Percentiles rank a stretch among this genome's conserved stretches.
phyloP scores from a whole-genome alignment of 331 rosid genomes.

The Acacia pycnantha region DNA sequence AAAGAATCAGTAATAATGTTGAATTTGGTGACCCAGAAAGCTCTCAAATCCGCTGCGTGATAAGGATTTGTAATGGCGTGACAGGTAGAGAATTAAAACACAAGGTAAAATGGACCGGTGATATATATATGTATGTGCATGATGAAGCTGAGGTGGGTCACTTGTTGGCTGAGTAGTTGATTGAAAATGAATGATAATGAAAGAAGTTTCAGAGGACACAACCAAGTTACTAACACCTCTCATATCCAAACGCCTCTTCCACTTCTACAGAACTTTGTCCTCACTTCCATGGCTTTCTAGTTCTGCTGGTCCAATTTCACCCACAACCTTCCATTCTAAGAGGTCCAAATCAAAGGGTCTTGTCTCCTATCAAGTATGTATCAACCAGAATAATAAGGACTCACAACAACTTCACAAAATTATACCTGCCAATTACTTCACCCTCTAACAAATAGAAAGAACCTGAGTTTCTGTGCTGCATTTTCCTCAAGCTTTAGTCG shows the following conservation, averaged over 20 bases:
- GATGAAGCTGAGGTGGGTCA: conserved; percentile 42
- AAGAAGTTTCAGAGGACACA: conserved; percentile 20
- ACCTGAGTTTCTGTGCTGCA: conserved; percentile 19
- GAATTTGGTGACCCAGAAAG: neutral
- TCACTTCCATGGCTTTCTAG: conserved; percentile 14
- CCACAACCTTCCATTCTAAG: conserved; percentile 24
- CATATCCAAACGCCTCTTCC: neutral
- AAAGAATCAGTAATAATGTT: neutral
- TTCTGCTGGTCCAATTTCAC: neutral
- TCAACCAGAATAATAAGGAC: conserved; percentile 11
- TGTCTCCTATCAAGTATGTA: neutral
- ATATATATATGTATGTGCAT: conserved; percentile 16
- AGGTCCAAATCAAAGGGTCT: conserved; percentile 24
- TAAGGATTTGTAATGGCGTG: conserved; percentile 3
- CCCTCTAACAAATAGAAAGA: neutral
- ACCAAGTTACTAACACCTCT: neutral
- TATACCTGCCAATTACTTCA: neutral
- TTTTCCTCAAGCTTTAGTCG: conserved; percentile 16
- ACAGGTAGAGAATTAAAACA: conserved; percentile 7
- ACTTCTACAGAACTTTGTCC: neutral
- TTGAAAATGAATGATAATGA: conserved; percentile 38
- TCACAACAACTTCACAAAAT: neutral
- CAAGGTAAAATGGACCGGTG: neutral
- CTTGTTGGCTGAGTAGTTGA: conserved; percentile 39
- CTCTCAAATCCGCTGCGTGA: neutral